Evolutionary conservation across 768 basidiomycete genomes (phyloP), one percentile per base, ranked within the genome.

Genomic region (Collybia sordida): DNA sequence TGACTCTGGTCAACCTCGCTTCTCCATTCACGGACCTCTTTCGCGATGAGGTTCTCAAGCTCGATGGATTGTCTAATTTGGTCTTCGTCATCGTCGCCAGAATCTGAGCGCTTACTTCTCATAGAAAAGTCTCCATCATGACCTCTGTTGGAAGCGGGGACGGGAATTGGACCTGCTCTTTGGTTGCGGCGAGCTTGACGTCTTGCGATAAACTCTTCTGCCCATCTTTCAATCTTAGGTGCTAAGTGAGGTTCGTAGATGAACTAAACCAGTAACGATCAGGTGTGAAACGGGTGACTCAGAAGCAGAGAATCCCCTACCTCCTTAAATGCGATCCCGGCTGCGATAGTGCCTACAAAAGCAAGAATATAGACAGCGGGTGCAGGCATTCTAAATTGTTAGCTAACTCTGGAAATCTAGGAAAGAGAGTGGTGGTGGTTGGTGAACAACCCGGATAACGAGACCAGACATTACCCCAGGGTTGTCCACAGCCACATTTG

Each of bases 201-300:
- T 31, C 56, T 64, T 0, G 69, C 70, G 34, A 72, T 43, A 46
- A 67, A 73, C 45, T 73, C 69, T 47, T 68, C 69, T 4, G 67
- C 72, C 74, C 73, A 74, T 53, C 63, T 69, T 58, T 83, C 84
- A 23, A 88, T 39, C 37, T 69, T 73, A 0, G 85, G 85, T 17
- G 83, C 83, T 50, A 88, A 75, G 51, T 86, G 84, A 8, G 85
- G 85, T 53, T 85, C 84, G 50, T 85, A 87, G 23, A 88, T 78
- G 48, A 82, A 81, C 86, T 88, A 49, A 6, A 25, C 28, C 15
- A 37, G 37, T 31, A 36, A 41, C 37, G 27, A 39, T 41, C 8
- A 45, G 42, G 21, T 47, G n/a, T n/a, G 12, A 12, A 15, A 12
- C 17, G 46, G 35, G 38, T 24, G 22, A 44, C 37, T 43, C 28